phyloP scores from a whole-genome alignment of 164 flowering plant genomes.

The Macadamia tetraphylla region DNA sequence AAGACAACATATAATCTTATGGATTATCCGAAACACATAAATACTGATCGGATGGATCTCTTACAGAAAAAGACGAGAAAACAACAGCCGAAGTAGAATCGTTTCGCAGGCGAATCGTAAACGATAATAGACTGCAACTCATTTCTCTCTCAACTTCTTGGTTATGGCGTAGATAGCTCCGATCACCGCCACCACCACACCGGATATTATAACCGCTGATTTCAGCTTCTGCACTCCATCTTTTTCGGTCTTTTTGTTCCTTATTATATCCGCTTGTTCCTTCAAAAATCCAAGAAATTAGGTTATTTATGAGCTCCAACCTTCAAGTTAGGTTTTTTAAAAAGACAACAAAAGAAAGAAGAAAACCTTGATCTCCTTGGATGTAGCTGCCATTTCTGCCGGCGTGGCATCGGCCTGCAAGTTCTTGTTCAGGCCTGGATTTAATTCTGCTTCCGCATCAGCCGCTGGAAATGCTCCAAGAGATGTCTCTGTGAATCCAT shows the following conservation, averaged over 20 bases:
- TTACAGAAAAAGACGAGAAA: too few species aligned
- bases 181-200: constrained; percentile 43
- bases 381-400: constrained; percentile 24
- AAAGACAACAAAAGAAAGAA: neutral
- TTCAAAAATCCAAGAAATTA: constrained; percentile 4
- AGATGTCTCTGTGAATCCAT: too few species aligned
- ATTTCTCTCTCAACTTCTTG: constrained; percentile 54
- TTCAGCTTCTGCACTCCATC: constrained; percentile 31
- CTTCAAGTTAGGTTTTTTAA: too few species aligned
- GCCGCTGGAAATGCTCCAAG: neutral
- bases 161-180: constrained; percentile 48
- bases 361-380: constrained; percentile 26
- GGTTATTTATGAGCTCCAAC: neutral
- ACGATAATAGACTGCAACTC: neutral
- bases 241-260: constrained; percentile 14
- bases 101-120: too few species aligned
- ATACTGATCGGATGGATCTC: too few species aligned
- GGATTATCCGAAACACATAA: too few species aligned
- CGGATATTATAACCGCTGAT: constrained; percentile 38
- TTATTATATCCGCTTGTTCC: constrained; percentile 23
- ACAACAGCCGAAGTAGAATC: too few species aligned
- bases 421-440: constrained; percentile 24
- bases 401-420: constrained; percentile 32
- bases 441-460: constrained; percentile 4
- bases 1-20: too few species aligned